A percentile compares a stretch with the other conserved stretches of the same genome.
Evolutionary conservation across 352 stramenopile species (phyloP).

Genomic region (Phytopythium boreale): DNA sequence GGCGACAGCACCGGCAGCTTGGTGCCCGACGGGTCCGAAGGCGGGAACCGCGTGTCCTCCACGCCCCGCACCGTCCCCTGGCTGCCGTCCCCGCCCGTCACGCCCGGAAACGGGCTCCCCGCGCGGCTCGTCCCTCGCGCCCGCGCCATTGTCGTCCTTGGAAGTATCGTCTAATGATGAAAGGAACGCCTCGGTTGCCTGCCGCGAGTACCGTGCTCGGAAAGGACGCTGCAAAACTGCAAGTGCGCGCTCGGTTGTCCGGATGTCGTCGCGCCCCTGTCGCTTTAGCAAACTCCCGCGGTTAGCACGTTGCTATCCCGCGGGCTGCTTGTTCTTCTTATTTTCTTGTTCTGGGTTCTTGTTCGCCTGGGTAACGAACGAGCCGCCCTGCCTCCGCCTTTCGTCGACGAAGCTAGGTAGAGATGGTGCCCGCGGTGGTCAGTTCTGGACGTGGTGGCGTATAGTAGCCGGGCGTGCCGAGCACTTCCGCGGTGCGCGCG

Average conservation of each 20-base stretch:
- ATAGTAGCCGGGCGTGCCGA: neutral
- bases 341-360: neutral
- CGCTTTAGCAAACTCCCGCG: neutral
- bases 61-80: neutral
- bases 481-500: neutral
- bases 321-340: neutral
- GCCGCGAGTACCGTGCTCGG: conserved; percentile 6
- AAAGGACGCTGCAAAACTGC: conserved; percentile 2
- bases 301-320: neutral
- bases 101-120: conserved; percentile 3
- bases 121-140: neutral
- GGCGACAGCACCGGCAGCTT: conserved; percentile 25
- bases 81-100: neutral
- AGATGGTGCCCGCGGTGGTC: neutral
- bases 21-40: neutral
- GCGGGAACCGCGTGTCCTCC: conserved; percentile 9
- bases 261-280: neutral
- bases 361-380: neutral
- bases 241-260: neutral
- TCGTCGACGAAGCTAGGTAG: neutral
- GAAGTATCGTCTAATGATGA: neutral
- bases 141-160: neutral
- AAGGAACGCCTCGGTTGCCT: neutral
- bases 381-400: neutral
- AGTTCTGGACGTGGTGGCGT: neutral